Evolutionary conservation across 441 rosid species (phyloP).

Genomic region (Gossypium gossypioides): DNA sequence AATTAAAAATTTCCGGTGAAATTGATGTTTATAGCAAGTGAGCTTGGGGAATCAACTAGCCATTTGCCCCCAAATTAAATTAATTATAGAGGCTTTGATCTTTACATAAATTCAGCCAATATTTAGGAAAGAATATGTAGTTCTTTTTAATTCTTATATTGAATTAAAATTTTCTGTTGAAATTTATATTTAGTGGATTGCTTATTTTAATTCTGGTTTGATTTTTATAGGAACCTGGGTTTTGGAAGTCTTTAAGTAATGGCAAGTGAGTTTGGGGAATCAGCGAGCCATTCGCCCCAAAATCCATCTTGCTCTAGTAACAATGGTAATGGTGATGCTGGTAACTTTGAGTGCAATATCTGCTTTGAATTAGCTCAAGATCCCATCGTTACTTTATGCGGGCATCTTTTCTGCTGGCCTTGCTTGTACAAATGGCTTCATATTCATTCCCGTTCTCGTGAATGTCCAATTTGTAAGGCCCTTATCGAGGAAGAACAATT

Average conservation of each 20-base stretch:
- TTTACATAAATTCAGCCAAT: not conserved
- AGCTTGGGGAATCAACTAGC: conserved; percentile 60
- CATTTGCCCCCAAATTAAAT: conserved; percentile 32
- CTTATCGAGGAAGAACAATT: conserved; percentile 64
- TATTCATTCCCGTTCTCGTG: conserved; percentile 53
- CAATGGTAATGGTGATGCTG: conserved; percentile 41
- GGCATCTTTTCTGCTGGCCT: conserved; percentile 94
- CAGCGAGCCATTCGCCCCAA: conserved; percentile 46
- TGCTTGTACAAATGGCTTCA: conserved; percentile 90
- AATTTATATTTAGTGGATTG: not conserved
- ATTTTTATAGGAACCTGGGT: conserved; percentile 19
- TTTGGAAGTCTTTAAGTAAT: conserved; percentile 27
- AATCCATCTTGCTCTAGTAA: conserved; percentile 42
- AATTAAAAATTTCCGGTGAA: not conserved
- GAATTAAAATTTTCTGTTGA: not conserved
- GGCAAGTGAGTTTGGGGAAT: conserved; percentile 60
- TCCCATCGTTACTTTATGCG: conserved; percentile 81
- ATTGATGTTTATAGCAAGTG: conserved; percentile 31
- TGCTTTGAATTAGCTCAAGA: conserved; percentile 87
- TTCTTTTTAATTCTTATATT: not conserved
- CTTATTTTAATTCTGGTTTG: not conserved
- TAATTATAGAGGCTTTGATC: not conserved
- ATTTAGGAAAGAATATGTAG: not conserved
- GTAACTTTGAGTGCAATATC: conserved; percentile 75
- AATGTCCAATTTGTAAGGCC: conserved; percentile 87